Percentiles rank a stretch among this genome's conserved stretches.
These are phyloP conservation scores for Trypanosoma melophagium DNA, from an alignment of 208 protist species.

Conservation along the genomic window DNA sequence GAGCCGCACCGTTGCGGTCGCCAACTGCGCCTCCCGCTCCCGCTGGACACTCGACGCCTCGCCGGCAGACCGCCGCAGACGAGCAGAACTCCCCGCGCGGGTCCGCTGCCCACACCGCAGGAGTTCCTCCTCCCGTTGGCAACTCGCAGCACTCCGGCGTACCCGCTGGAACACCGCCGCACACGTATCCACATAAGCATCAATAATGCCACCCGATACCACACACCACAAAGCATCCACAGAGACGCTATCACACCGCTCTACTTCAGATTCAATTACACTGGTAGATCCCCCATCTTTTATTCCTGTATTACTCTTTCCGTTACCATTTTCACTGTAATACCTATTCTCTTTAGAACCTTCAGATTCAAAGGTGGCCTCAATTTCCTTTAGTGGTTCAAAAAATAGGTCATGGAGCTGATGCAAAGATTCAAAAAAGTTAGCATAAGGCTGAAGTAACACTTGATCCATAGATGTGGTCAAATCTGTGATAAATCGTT, in stretches of 20 bases:
- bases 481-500: slow-evolving; percentile 22
- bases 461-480: slow-evolving; percentile 18
- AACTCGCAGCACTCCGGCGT: slow-evolving; percentile 2
- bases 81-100: background rate
- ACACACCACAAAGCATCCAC: slow-evolving; percentile 9
- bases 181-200: slow-evolving; percentile 25
- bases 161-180: slow-evolving; percentile 15
- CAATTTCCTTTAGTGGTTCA: background rate
- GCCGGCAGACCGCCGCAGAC: slow-evolving; percentile 1
- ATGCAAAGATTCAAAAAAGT: slow-evolving; percentile 12
- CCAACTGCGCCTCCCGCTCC: slow-evolving; percentile 1
- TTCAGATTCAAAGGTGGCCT: background rate
- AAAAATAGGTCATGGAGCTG: background rate
- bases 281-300: background rate
- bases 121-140: slow-evolving; percentile 11
- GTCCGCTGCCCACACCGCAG: background rate
- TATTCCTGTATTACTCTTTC: background rate
- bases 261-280: too few species aligned
- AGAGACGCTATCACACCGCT: too few species aligned
- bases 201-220: slow-evolving; percentile 12
- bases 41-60: slow-evolving; percentile 3
- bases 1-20: slow-evolving; percentile 1
- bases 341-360: background rate
- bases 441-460: slow-evolving; percentile 10
- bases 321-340: background rate